Percentiles rank a stretch among this genome's conserved stretches.
These are phyloP conservation scores for Tetracentron sinense DNA, from an alignment of 164 flowering plant genomes.

Conservation along the genomic window DNA sequence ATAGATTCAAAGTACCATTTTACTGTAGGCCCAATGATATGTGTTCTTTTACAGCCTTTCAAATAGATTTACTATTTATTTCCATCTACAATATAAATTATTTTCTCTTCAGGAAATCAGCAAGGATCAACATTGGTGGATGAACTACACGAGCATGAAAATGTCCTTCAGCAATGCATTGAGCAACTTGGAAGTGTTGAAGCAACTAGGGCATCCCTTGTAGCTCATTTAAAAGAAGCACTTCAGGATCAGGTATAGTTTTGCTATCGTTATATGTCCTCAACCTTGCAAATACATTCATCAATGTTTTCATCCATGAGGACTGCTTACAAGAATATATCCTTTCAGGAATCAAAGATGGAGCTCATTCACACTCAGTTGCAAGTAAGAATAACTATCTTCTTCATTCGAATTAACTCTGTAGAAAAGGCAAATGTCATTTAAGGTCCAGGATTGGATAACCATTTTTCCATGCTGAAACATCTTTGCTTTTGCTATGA, in stretches of 20 bases:
- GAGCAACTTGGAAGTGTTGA: conserved; percentile 57
- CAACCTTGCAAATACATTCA: not conserved
- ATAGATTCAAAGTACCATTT: not conserved
- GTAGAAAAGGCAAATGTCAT: not conserved
- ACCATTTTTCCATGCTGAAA: not conserved
- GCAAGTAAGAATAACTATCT: conserved; percentile 44
- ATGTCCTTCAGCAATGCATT: conserved; percentile 43
- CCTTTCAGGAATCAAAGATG: conserved; percentile 71
- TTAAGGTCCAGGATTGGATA: not conserved
- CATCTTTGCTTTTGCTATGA: not conserved
- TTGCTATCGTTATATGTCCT: conserved; percentile 1
- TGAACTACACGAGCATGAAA: conserved; percentile 68
- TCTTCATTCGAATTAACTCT: not conserved
- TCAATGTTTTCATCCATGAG: not conserved
- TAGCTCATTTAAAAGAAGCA: conserved; percentile 68
- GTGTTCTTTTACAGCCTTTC: not conserved
- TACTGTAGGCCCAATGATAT: not conserved
- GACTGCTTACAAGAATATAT: conserved; percentile 1
- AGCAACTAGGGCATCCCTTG: conserved; percentile 48
- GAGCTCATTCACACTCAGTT: conserved; percentile 49
- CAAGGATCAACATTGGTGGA: conserved; percentile 37
- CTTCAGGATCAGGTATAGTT: conserved; percentile 68
- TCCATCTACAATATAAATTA: not conserved
- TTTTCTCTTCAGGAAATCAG: conserved; percentile 41
- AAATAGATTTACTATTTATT: not conserved